Base-by-base conservation (phyloP, 352 stramenopile genomes). In the Blastocystis sp. region DNA sequence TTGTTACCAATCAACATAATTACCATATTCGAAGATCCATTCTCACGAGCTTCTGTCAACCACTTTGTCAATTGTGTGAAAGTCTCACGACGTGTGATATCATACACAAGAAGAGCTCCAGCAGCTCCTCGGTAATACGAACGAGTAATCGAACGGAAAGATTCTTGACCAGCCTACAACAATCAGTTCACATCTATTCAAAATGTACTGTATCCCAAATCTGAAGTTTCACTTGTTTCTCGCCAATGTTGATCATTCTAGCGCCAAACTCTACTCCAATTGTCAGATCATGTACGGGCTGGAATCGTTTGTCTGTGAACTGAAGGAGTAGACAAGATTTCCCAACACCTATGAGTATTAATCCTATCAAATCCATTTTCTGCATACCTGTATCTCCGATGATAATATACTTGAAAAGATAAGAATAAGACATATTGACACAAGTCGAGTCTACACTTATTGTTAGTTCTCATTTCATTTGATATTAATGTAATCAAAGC, bases 271-370 rank as follows among this genome's bases (percentile, higher is more conserved):
- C 97, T 32, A 98, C 95, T 46, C 95, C 97, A 88, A 99, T 99
- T 9, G 97, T 99, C 61, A 99, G 92, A 88, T 99, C 96, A 89
- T 99, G 93, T 49, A 98, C 96, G 0, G 95, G 96, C 90, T 99
- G 96, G 91, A 99, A 99, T 69, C 96, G 93, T 91, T 99, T 99
- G 92, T 99, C 96, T 65, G 97, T 99, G 92, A 99, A 99, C 91
- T 99, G 96, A 86, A 99, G 92, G 57, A 99, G 91, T 88, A 99
- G 92, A 90, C 97, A 99, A 63, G 95, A 98, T 92, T 99, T 99
- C 43, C 97, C 97, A 21, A 99, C 96, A 69, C 96, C 96, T 98
- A 85, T 29, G n/a, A 21, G 49, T 21, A 89, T 69, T 56, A 85
- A 27, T 61, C 51, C 9, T 51, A 1, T 3, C 69, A 37, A 49